Evolutionary conservation across 306 rosid species (phyloP).

Genomic region (Cucumis cinereus): DNA sequence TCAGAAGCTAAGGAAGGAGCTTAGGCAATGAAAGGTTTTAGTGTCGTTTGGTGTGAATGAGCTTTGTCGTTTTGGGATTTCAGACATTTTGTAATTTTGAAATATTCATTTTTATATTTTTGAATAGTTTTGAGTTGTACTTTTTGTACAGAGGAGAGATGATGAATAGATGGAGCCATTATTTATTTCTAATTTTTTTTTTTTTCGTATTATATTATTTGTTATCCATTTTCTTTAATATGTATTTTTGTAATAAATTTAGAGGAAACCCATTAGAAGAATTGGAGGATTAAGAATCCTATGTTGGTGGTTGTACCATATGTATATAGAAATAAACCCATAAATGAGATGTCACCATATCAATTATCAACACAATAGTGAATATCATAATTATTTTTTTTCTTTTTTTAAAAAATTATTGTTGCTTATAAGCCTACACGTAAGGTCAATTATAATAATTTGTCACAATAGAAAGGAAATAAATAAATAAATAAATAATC

Average conservation of each 20-base stretch:
- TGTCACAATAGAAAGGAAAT: too few species aligned
- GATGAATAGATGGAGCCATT: neutral
- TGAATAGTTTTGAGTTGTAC: neutral
- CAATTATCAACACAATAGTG: neutral
- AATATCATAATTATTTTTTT: too few species aligned
- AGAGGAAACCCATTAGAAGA: neutral
- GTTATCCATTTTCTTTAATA: neutral
- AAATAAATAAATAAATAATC: too few species aligned
- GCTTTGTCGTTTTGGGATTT: neutral
- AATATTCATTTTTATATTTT: neutral
- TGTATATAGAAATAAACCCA: neutral
- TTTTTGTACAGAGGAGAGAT: neutral
- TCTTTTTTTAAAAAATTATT: too few species aligned
- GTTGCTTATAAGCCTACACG: too few species aligned
- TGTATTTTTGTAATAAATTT: neutral
- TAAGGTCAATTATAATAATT: too few species aligned
- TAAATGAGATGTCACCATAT: neutral
- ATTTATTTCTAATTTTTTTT: too few species aligned
- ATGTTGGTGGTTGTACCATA: neutral
- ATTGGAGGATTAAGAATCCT: neutral
- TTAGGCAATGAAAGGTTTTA: conserved; percentile 6
- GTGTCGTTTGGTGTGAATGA: conserved; percentile 17
- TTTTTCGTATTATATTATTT: neutral
- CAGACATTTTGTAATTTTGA: neutral
- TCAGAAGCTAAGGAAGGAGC: conserved; percentile 28